Conservation (phyloP, 441 rosid species). For the Geranium incanum region DNA sequence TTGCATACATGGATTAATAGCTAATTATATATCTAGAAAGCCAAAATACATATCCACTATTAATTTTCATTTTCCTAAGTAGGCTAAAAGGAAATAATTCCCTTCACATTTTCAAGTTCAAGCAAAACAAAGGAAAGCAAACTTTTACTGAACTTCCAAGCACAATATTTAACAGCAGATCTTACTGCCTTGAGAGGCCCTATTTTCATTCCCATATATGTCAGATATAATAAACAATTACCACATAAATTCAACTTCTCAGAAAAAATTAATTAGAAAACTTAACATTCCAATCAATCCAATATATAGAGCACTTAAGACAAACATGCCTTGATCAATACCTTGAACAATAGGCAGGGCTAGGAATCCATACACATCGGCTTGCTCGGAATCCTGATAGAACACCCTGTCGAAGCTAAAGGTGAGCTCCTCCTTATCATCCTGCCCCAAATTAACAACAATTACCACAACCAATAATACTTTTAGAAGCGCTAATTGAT, state of each 20-base stretch:
- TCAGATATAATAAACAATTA: not conserved
- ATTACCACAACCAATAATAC: not conserved
- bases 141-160: not conserved
- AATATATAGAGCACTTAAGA: not conserved
- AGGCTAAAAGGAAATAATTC: not conserved
- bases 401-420: constrained; percentile 57
- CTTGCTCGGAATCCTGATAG: constrained; percentile 45
- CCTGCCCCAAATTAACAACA: constrained; percentile 24
- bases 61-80: not conserved
- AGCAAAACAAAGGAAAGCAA: not conserved
- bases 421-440: constrained; percentile 54
- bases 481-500: not conserved
- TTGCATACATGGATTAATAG: not conserved
- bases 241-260: not conserved
- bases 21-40: not conserved
- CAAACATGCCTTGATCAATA: constrained; percentile 14
- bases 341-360: constrained; percentile 62
- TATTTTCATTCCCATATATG: no score
- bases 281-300: not conserved
- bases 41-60: not conserved
- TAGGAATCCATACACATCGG: constrained; percentile 52
- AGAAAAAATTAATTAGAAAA: not conserved
- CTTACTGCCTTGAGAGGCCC: not conserved
- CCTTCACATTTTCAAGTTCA: not conserved
- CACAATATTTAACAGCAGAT: not conserved